A percentile compares a stretch with the other conserved stretches of the same genome.
Conservation (phyloP, 768 basidiomycete genomes). For the Auriscalpium vulgare region DNA sequence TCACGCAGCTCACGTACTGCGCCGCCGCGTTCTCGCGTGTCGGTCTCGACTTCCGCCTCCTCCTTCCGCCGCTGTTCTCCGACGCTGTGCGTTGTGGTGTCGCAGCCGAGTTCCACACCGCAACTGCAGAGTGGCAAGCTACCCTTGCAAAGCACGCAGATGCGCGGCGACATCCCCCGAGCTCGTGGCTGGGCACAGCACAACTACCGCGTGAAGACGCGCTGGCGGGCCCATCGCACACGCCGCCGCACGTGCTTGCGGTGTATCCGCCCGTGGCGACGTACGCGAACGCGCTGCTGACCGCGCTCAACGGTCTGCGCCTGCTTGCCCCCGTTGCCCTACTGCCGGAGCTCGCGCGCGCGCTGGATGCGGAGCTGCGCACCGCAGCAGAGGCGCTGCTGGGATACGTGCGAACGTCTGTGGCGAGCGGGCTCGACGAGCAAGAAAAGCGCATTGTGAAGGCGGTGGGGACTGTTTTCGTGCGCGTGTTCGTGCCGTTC, state of each 20-base stretch:
- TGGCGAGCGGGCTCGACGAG: slow-evolving; percentile 20
- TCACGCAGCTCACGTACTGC: slow-evolving; percentile 93
- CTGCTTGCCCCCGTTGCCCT: slow-evolving; percentile 66
- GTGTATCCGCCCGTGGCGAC: slow-evolving; percentile 69
- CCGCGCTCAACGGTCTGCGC: slow-evolving; percentile 72
- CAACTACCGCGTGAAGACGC: slow-evolving; percentile 14
- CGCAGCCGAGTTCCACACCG: slow-evolving; percentile 39
- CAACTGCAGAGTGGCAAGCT: slow-evolving; percentile 20
- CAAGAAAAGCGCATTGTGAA: slow-evolving; percentile 28
- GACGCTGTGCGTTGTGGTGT: slow-evolving; percentile 54
- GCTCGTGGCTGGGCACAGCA: slow-evolving; percentile 5
- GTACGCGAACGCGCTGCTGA: slow-evolving; percentile 64
- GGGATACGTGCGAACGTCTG: slow-evolving; percentile 27
- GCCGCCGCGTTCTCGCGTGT: slow-evolving; percentile 86
- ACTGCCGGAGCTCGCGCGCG: slow-evolving; percentile 36
- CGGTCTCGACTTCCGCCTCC: slow-evolving; percentile 78
- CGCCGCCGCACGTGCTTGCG: slow-evolving; percentile 64
- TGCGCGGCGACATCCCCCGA: background rate
- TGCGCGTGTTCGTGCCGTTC: slow-evolving; percentile 61
- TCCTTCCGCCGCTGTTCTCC: slow-evolving; percentile 60
- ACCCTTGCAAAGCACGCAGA: slow-evolving; percentile 4
- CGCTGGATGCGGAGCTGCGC: slow-evolving; percentile 47
- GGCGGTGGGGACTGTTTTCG: slow-evolving; percentile 51
- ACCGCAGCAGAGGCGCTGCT: slow-evolving; percentile 38
- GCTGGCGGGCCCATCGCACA: slow-evolving; percentile 32